phyloP scores from a whole-genome alignment of 2,329 filamentous ascomycete genomes.

The Penicillium sp. region DNA sequence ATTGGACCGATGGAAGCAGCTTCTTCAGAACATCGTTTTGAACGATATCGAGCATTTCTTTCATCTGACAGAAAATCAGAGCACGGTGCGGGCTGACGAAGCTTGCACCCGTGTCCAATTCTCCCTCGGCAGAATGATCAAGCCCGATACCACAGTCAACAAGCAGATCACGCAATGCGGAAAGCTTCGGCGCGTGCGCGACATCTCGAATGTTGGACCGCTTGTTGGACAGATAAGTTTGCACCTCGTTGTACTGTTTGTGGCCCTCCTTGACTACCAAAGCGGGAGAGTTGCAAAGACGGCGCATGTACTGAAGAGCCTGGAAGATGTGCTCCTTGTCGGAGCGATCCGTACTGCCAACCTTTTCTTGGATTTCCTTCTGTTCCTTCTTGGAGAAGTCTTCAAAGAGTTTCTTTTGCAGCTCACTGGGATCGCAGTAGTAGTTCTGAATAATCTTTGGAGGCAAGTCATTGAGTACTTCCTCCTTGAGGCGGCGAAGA shows the following conservation, averaged over 20 bases:
- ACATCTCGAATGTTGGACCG: conserved; percentile 79
- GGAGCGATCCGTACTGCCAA: conserved; percentile 78
- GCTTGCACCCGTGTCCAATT: conserved; percentile 56
- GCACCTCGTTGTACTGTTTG: conserved; percentile 81
- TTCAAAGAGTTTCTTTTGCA: conserved; percentile 92
- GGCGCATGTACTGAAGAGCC: conserved; percentile 97
- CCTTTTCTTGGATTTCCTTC: conserved; percentile 78
- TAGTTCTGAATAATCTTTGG: conserved; percentile 99
- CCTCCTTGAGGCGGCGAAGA: conserved; percentile 90
- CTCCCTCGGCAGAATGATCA: conserved; percentile 51
- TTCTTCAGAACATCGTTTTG: conserved; percentile 87
- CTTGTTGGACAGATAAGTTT: conserved; percentile 69
- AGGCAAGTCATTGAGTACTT: conserved; percentile 90
- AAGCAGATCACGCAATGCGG: conserved; percentile 82
- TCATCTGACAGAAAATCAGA: conserved; percentile 98
- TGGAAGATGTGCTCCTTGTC: conserved; percentile 99
- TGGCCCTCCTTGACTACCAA: conserved; percentile 93
- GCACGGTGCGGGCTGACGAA: conserved; percentile 95
- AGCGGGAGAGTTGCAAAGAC: conserved; percentile 95
- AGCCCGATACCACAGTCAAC: conserved; percentile 96
- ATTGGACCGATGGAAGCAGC: conserved; percentile 87
- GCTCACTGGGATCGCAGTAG: conserved; percentile 93
- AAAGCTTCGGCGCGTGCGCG: conserved; percentile 84
- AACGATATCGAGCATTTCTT: conserved; percentile 99
- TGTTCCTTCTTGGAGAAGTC: conserved; percentile 93